A percentile compares a stretch with the other conserved stretches of the same genome.
Evolutionary conservation across 805 yeast genomes (phyloP).

Genomic region (Saccharomycopsis selenospora): DNA sequence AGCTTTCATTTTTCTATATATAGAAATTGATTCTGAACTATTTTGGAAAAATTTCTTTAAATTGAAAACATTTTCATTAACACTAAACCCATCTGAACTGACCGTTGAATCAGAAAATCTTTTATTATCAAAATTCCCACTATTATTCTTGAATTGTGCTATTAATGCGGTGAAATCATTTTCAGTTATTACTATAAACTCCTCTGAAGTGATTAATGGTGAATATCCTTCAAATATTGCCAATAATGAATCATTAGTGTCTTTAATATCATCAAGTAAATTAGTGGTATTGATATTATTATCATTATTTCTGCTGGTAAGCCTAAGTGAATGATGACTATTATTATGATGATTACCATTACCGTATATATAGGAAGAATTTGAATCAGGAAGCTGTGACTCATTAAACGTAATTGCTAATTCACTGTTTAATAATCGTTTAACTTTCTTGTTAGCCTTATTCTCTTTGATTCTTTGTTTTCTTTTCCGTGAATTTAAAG

Average conservation of each 20-base stretch:
- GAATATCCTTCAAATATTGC: conserved; percentile 28
- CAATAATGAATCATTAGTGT: conserved; percentile 1
- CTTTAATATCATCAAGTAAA: conserved; percentile 3
- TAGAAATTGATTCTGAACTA: background rate
- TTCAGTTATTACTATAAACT: conserved; percentile 28
- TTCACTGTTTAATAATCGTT: too few species aligned
- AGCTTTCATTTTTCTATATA: background rate
- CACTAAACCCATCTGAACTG: conserved; percentile 20
- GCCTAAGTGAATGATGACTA: background rate
- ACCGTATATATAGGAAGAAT: too few species aligned
- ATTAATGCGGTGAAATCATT: conserved; percentile 22
- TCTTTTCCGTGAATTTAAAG: too few species aligned
- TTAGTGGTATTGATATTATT: too few species aligned
- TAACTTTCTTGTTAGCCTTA: too few species aligned
- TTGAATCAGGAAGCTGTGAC: too few species aligned
- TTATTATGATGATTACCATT: too few species aligned
- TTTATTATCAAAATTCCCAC: background rate
- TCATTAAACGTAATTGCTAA: too few species aligned
- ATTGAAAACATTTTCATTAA: conserved; percentile 6
- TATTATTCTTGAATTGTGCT: background rate
- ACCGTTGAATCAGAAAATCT: conserved; percentile 14
- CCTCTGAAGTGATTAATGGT: conserved; percentile 29
- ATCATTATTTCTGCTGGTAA: too few species aligned
- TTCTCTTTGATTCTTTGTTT: too few species aligned
- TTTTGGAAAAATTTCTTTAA: conserved; percentile 3